phyloP scores from a whole-genome alignment of 768 basidiomycete genomes.

The Boletellus emodensis region DNA sequence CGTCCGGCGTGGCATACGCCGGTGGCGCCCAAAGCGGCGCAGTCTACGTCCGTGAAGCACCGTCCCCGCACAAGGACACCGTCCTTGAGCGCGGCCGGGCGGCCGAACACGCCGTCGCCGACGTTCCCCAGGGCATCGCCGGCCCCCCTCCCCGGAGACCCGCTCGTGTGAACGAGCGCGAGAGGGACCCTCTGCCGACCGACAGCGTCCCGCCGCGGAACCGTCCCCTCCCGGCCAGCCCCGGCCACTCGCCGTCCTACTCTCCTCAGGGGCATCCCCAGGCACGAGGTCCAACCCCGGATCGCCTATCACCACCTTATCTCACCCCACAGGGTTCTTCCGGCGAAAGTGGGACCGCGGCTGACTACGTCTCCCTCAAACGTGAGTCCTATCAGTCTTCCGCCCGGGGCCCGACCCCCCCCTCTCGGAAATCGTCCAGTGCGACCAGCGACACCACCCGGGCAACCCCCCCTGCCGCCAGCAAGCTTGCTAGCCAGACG shows the following conservation, averaged over 20 bases:
- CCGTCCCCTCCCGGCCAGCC: conserved; percentile 33
- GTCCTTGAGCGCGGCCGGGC: conserved; percentile 53
- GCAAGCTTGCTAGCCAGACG: conserved; percentile 47
- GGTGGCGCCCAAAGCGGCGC: conserved; percentile 42
- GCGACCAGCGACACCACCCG: conserved; percentile 22
- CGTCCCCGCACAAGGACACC: conserved; percentile 48
- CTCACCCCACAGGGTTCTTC: conserved; percentile 47
- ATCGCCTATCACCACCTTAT: conserved; percentile 49
- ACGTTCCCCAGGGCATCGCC: too few species aligned
- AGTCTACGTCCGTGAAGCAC: conserved; percentile 31
- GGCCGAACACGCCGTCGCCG: conserved; percentile 42
- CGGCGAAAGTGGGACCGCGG: conserved; percentile 37
- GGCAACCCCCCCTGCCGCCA: conserved; percentile 33
- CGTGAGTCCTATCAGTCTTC: conserved; percentile 42
- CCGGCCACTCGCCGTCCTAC: conserved; percentile 34
- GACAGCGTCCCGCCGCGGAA: conserved; percentile 23
- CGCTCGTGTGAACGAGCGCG: conserved; percentile 26
- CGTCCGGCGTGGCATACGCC: conserved; percentile 44
- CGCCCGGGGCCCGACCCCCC: conserved; percentile 26
- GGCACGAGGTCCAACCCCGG: conserved; percentile 46
- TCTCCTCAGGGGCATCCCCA: conserved; percentile 42
- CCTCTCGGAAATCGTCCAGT: conserved; percentile 24
- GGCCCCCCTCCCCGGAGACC: conserved; percentile 14
- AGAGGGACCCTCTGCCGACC: conserved; percentile 2
- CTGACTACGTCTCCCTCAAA: conserved; percentile 41